Conservation (phyloP, 2,329 filamentous ascomycete species). For the Colletotrichum melonis region DNA sequence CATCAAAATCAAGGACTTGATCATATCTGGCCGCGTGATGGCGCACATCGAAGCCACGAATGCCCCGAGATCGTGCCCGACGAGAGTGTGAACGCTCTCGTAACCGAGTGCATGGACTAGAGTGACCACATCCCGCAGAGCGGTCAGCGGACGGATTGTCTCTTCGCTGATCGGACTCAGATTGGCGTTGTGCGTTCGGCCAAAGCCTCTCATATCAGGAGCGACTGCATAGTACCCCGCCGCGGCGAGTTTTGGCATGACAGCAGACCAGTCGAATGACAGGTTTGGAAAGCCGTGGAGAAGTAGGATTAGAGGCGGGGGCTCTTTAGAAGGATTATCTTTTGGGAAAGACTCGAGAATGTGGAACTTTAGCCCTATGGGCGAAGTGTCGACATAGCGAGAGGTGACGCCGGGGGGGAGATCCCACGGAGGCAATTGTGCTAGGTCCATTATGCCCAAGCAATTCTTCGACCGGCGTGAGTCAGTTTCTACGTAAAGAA, state of each 20-base stretch:
- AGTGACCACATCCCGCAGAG: slow-evolving; percentile 71
- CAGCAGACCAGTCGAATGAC: slow-evolving; percentile 75
- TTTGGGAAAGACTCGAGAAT: slow-evolving; percentile 62
- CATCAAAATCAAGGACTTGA: slow-evolving; percentile 71
- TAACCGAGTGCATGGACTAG: slow-evolving; percentile 72
- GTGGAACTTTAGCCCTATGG: slow-evolving; percentile 71
- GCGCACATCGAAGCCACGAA: slow-evolving; percentile 69
- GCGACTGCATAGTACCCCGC: slow-evolving; percentile 75
- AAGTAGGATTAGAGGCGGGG: slow-evolving; percentile 66
- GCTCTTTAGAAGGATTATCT: slow-evolving; percentile 40
- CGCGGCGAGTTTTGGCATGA: slow-evolving; percentile 68
- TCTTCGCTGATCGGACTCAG: slow-evolving; percentile 47
- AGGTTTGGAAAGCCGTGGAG: slow-evolving; percentile 77
- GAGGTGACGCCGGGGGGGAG: slow-evolving; percentile 66
- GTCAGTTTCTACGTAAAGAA: neutral
- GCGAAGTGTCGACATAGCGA: slow-evolving; percentile 59
- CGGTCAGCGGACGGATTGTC: slow-evolving; percentile 57
- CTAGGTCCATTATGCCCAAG: neutral
- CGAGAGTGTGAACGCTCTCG: slow-evolving; percentile 65
- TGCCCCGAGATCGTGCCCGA: slow-evolving; percentile 76
- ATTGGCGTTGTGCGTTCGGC: slow-evolving; percentile 58
- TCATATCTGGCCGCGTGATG: slow-evolving; percentile 73
- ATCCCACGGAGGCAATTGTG: neutral
- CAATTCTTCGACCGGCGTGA: neutral
- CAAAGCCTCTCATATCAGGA: slow-evolving; percentile 76